Evolutionary conservation across 139 green algal genomes (phyloP), one percentile per base, ranked within the genome.

Genomic region (Mesostigma viride): DNA sequence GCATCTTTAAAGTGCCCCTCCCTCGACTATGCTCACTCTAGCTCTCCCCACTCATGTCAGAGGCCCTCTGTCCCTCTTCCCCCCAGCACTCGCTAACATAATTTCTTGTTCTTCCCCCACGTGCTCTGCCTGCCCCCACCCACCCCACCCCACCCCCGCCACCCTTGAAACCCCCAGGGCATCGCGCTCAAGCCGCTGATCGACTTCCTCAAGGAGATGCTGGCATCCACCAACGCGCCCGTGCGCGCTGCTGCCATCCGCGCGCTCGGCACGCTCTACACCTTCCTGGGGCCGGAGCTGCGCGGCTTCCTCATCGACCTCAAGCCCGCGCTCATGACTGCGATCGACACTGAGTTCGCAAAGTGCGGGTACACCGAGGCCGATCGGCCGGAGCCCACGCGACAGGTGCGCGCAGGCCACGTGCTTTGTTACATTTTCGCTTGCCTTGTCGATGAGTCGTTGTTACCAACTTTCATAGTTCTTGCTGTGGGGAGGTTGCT

Each of bases 311-410:
- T 87, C 4, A 45, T 76, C 2, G 85, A 91, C 48, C 80, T 98
- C 33, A 99, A 98, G 83, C 88, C 91, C 0, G 90, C 93, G 3
- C 80, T 94, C 47, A 88, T 96, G 82, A 79, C 85, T 4, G 76
- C 80, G 26, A 82, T 98, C 30, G 86, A 96, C 61, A 79, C 77
- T 20, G 82, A 91, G 62, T 96, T 96, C 64, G 74, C 62, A 2
- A 85, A 88, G 69, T 89, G 91, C 57, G n/a, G n/a, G n/a, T n/a
- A n/a, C n/a, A n/a, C n/a, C n/a, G n/a, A n/a, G n/a, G n/a, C n/a
- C n/a, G n/a, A n/a, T n/a, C n/a, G n/a, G n/a, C n/a, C n/a, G n/a
- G n/a, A n/a, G n/a, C n/a, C n/a, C n/a, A n/a, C n/a, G n/a, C n/a
- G n/a, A n/a, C n/a, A 53, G 17, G 17, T 53, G 40, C 40, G 14